Conservation (phyloP, 2,329 filamentous ascomycete species). For the Whalleya microplaca region DNA sequence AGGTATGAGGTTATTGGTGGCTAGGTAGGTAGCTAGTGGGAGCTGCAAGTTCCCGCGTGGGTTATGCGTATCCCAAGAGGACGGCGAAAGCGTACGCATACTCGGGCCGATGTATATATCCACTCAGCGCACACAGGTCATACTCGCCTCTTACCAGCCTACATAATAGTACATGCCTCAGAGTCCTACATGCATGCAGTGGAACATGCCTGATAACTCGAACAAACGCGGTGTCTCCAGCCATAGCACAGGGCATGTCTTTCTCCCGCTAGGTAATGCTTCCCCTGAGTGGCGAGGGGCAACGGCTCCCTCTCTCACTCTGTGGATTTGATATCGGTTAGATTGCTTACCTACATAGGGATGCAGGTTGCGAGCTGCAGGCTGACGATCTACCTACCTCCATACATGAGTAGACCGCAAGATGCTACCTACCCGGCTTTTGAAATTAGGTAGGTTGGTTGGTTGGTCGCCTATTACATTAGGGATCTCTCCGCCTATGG, state of each 20-base stretch:
- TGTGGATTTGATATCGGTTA: slow-evolving; percentile 7
- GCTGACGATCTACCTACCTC: too few relatives aligned
- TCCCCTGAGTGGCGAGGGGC: slow-evolving; percentile 11
- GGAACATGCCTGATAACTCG: slow-evolving; percentile 14
- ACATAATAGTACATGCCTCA: too few relatives aligned
- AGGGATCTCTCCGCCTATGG: slow-evolving; percentile 4
- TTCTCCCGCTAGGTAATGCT: slow-evolving; percentile 20
- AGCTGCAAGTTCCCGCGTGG: slow-evolving; percentile 23
- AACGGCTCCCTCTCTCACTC: too few relatives aligned
- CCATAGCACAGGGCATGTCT: slow-evolving; percentile 4
- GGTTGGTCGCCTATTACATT: too few relatives aligned
- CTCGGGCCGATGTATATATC: slow-evolving; percentile 22
- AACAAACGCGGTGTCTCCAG: slow-evolving; percentile 2
- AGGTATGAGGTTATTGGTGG: too few relatives aligned
- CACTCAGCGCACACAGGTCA: slow-evolving; percentile 8
- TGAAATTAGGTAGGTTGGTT: too few relatives aligned
- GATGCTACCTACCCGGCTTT: slow-evolving; percentile 10
- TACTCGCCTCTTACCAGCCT: too few relatives aligned
- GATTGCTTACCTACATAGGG: slow-evolving; percentile 17
- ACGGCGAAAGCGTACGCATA: slow-evolving; percentile 4
- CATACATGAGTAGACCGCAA: slow-evolving; percentile 12
- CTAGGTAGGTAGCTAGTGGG: too few relatives aligned
- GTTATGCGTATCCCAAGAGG: slow-evolving; percentile 1
- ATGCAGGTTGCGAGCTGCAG: slow-evolving; percentile 10
- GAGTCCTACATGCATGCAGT: slow-evolving; percentile 5